Base-by-base conservation (phyloP, 352 stramenopile genomes). In the Pythium rishiriense region DNA sequence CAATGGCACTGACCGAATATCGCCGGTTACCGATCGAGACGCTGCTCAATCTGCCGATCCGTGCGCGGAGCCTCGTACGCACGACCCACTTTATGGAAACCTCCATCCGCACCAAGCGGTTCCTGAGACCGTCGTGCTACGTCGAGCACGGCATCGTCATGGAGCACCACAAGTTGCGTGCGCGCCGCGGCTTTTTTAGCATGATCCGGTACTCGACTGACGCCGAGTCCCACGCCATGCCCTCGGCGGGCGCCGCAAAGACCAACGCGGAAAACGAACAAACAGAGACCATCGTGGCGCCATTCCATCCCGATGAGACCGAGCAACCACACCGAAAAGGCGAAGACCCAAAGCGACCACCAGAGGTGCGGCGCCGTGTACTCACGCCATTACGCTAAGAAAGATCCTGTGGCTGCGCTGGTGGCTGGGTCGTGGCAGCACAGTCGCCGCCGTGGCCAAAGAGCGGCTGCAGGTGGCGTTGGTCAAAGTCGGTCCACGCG, bases 401-500 rank as follows among this genome's bases (percentile, higher is more conserved):
- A n/a, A n/a, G n/a, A n/a, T n/a, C n/a, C n/a, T n/a, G n/a, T n/a
- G n/a, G n/a, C n/a, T n/a, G n/a, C n/a, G n/a, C n/a, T n/a, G n/a
- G n/a, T n/a, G n/a, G n/a, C n/a, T n/a, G n/a, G n/a, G n/a, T n/a
- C n/a, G n/a, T n/a, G n/a, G n/a, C n/a, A n/a, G n/a, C n/a, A n/a
- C 33, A 31, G 53, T 50, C 24, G 41, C 64, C 56, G 24, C 64
- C 64, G n/a, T 70, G 64, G 29, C 66, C 66, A 43, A 72, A 72
- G 17, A 61, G 50, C 47, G 65, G 65, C 31, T 72, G 65, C 39
- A 72, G 42, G 24, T 72, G 52, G 41, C 47, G 58, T 39, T 72
- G 35, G n/a, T 72, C 65, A 57, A 72, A 72, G 19, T 68, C 59
- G 11, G 29, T 68, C 65, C 65, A 72, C 53, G 65, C 65, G 28